Conservation (phyloP, 805 yeast species). For the Kluyveromyces nonfermentans region DNA sequence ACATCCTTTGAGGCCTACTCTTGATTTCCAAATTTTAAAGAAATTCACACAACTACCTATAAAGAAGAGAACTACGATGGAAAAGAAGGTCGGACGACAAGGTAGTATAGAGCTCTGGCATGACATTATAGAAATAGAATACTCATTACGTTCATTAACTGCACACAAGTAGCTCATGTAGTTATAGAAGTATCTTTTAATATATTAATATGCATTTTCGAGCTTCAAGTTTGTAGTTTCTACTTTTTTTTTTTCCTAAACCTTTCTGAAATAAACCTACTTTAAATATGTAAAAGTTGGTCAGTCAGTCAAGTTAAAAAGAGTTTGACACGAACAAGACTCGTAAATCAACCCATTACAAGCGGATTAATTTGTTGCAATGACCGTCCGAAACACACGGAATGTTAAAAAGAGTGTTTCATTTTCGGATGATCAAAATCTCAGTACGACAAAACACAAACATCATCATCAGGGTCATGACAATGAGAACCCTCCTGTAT, state of each 20-base stretch:
- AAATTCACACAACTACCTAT: conserved; percentile 47
- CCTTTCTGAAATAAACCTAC: no score
- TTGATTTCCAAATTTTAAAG: conserved; percentile 52
- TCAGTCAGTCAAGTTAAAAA: no score
- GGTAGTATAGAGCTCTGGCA: conserved; percentile 56
- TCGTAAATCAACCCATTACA: neutral
- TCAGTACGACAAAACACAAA: conserved; percentile 12
- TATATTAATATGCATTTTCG: neutral
- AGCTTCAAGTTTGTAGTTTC: neutral
- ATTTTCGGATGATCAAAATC: conserved; percentile 28
- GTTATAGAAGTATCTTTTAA: no score
- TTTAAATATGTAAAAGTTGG: no score
- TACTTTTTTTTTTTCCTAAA: no score
- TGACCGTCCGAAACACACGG: conserved; percentile 7
- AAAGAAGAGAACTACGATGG: conserved; percentile 44
- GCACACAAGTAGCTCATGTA: neutral
- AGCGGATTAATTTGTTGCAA: neutral
- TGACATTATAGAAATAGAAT: conserved; percentile 52
- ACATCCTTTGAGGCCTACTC: conserved; percentile 48
- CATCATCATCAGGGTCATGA: conserved; percentile 17
- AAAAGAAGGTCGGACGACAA: conserved; percentile 49
- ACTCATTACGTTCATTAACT: conserved; percentile 26
- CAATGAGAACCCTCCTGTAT: conserved; percentile 27
- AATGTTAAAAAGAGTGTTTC: conserved; percentile 23
- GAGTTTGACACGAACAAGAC: neutral